Conservation (phyloP, 768 basidiomycete genomes). For the Hydnum rufescens region DNA sequence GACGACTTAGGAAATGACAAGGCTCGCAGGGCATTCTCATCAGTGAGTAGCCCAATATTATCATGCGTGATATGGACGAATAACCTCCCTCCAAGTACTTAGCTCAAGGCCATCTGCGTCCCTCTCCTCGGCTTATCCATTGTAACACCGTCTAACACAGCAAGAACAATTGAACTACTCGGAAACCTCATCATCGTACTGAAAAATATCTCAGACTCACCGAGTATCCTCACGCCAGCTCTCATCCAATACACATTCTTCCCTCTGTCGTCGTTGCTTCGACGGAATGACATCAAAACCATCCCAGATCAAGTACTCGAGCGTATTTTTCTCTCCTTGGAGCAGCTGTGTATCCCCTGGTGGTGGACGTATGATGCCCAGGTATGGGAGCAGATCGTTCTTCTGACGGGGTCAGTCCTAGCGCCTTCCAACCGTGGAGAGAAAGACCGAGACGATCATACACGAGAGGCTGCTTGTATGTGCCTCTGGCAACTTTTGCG, state of each 20-base stretch:
- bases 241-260: conserved; percentile 74
- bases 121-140: conserved; percentile 53
- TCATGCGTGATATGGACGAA: too few species aligned
- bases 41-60: too few species aligned
- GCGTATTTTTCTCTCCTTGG: conserved; percentile 39
- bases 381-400: conserved; percentile 75
- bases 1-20: too few species aligned
- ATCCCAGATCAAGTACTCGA: conserved; percentile 73
- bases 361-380: conserved; percentile 64
- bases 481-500: conserved; percentile 49
- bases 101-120: conserved; percentile 59
- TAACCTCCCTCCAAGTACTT: too few species aligned
- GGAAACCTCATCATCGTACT: conserved; percentile 25
- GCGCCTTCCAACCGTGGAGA: conserved; percentile 23
- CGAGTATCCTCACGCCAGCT: conserved; percentile 27
- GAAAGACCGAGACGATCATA: conserved; percentile 59
- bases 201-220: conserved; percentile 14
- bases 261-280: conserved; percentile 68
- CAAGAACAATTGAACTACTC: conserved; percentile 30
- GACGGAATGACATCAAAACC: conserved; percentile 43
- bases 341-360: conserved; percentile 46
- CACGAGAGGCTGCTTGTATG: conserved; percentile 48
- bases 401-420: conserved; percentile 44
- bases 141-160: conserved; percentile 35
- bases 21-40: too few species aligned